Base-by-base conservation (phyloP, 495 filamentous ascomycete species). In the Xeromyces bisporus region DNA sequence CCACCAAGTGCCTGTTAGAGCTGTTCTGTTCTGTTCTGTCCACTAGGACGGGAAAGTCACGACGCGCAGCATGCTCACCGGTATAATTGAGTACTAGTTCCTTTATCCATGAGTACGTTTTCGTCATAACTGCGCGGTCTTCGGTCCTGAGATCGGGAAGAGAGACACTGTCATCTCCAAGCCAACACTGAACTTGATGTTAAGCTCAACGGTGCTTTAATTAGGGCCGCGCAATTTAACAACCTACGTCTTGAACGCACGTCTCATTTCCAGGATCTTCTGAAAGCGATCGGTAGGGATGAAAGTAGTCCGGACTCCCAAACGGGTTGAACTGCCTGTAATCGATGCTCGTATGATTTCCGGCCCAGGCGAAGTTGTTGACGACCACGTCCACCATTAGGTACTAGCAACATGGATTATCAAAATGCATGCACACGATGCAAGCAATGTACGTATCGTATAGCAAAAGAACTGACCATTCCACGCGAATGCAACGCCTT, bases 321-420 rank as follows among this genome's bases (percentile, higher is more conserved):
- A 79, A 81, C 20, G 75, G 74, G 18, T 58, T 62, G 44, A 71
- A 69, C 6, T 43, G 37, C 20, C 48, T 49, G 49, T 75, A 73
- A 49, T 76, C 61, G 33, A 76, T 58, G 32, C 43, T 55, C 12
- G 31, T 31, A 10, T 36, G 23, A 20, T 57, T 49, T n/a, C 68
- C 66, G 25, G 56, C 44, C 42, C 64, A 64, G 9, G 67, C 76
- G 55, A 78, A 66, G 46, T 83, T 71, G 44, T 80, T 80, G 10
- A 70, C 60, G 6, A 79, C 75, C 5, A 77, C 54, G 38, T 80
- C 75, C 15, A 78, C 64, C 75, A 80, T 80, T 24, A 79, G 46
- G 31, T 71, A 77, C 20, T 21, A 9, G 5, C 5, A 4, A 9
- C 20, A 21, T 21, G 20, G 20, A 21, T 21, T 21, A 5, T 9